Percentiles rank a stretch among this genome's conserved stretches.
Evolutionary conservation across 2,329 filamentous ascomycete species (phyloP).

Genomic region (Ophioceras dolichostomum): DNA sequence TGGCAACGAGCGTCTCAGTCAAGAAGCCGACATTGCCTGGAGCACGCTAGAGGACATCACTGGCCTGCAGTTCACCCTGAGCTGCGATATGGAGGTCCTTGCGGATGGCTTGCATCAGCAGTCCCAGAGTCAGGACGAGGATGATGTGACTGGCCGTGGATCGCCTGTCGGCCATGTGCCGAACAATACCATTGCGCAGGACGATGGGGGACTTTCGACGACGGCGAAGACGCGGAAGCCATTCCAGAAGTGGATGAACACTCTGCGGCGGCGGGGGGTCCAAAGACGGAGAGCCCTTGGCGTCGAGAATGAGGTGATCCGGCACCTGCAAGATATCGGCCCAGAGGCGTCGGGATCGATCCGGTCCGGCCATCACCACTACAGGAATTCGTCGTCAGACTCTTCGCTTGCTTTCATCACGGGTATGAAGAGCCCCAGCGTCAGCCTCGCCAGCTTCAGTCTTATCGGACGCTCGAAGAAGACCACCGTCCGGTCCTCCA

Average conservation of each 20-base stretch:
- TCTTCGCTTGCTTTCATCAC: conserved; percentile 72
- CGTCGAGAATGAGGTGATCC: conserved; percentile 12
- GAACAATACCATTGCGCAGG: too few species aligned
- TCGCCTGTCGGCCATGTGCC: too few species aligned
- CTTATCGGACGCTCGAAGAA: conserved; percentile 44
- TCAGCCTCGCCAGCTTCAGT: conserved; percentile 65
- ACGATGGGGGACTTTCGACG: too few species aligned
- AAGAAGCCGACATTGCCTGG: background rate
- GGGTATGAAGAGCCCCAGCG: conserved; percentile 69
- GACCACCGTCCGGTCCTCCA: conserved; percentile 39
- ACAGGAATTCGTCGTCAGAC: conserved; percentile 52
- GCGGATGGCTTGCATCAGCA: too few species aligned
- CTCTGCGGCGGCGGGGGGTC: conserved; percentile 45
- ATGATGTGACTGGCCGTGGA: too few species aligned
- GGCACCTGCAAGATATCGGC: conserved; percentile 18
- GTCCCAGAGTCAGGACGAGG: too few species aligned
- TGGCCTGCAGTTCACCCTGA: background rate
- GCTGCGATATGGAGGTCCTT: background rate
- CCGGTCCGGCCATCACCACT: conserved; percentile 20
- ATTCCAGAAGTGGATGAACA: conserved; percentile 65
- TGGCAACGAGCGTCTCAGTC: too few species aligned
- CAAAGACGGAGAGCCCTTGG: conserved; percentile 21
- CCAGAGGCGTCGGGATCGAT: conserved; percentile 13
- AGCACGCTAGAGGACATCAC: background rate
- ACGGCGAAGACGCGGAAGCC: conserved; percentile 21